Conservation (phyloP, 257 asterid species). For the Fraxinus anomala region DNA sequence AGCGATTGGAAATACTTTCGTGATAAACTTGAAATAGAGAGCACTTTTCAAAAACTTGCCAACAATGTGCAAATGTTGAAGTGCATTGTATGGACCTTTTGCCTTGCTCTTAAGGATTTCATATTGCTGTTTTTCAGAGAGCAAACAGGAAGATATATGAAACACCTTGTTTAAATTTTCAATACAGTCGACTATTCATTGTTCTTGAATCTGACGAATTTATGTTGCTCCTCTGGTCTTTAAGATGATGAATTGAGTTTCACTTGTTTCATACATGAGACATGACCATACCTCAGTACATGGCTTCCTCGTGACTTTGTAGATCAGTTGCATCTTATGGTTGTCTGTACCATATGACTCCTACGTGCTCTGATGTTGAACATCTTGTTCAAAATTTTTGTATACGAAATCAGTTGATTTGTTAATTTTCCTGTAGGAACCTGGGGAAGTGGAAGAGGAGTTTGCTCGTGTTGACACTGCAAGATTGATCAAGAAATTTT, state of each 20-base stretch:
- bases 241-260: background rate
- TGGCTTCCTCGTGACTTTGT: background rate
- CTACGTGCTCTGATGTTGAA: background rate
- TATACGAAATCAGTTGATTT: conserved; percentile 2
- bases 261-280: background rate
- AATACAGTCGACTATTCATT: background rate
- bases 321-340: background rate
- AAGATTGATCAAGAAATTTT: conserved; percentile 56
- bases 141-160: background rate
- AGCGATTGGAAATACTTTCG: background rate
- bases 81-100: background rate
- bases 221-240: background rate
- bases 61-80: background rate
- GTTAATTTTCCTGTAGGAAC: conserved; percentile 42
- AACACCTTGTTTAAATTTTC: background rate
- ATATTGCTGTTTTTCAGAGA: background rate
- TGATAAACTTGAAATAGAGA: background rate
- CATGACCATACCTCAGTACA: background rate
- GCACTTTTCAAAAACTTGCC: background rate
- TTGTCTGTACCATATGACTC: background rate
- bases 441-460: conserved; percentile 83
- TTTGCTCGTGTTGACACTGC: conserved; percentile 63
- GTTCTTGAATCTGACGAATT: background rate
- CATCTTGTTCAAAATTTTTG: background rate
- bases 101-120: background rate